Base-by-base conservation (phyloP, 768 basidiomycete genomes). In the Exidia glandulosa region DNA sequence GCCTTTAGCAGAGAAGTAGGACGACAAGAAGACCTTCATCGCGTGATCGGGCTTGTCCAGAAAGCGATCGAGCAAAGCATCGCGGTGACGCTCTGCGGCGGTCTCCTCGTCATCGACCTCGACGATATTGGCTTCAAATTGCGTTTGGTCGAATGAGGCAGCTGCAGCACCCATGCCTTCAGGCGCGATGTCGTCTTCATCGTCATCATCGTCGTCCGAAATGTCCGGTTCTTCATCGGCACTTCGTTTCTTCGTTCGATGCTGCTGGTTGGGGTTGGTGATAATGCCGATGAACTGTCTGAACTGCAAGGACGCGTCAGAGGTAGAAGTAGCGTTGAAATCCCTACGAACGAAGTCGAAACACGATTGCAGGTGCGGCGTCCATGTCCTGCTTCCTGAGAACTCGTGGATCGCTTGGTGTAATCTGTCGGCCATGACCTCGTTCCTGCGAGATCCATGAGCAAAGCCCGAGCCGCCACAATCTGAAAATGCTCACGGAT, bases 1-100 rank as follows among this genome's bases (percentile, higher is more conserved):
- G 29, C 89, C 89, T 60, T 82, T 81, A 58, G 82, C 79, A 34
- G 81, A 76, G 72, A 83, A 85, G 64, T 82, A 79, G 3, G 86
- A 86, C 0, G 87, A 86, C 61, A 91, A 73, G 70, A 89, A 91
- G 23, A 88, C 75, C 59, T 75, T 81, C 58, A 85, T 71, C 32
- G 75, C 70, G 9, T 68, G 69, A 63, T 83, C 86, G 0, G 89
- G 86, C 59, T 87, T 76, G 37, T 77, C 71, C 60, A 91, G 71
- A 69, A 91, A 91, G 3, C 69, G 62, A 48, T 45, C 25, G 25
- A 30, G 25, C 32, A 19, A 36, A 2, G 23, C 14, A 6, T 25
- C 59, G 57, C 66, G 57, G 58, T 68, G 36, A 57, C 67, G 61
- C 54, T 64, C 30, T 41, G 63, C 59, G n/a, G 62, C 52, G 60